phyloP scores from a whole-genome alignment of 352 stramenopile genomes.

The Phytopythium sindhum region DNA sequence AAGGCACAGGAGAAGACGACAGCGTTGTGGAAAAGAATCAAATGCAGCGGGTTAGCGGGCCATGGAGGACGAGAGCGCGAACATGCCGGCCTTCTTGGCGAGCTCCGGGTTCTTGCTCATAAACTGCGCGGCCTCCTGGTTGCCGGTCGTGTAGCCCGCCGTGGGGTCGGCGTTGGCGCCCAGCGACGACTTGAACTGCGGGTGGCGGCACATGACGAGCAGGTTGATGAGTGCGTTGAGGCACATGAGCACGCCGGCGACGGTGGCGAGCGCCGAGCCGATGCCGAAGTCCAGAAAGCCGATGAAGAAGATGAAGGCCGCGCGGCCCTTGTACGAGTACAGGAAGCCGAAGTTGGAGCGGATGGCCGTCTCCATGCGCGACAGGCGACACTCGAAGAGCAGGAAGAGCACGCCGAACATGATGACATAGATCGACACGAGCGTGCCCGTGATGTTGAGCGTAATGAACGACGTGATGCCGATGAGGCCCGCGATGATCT shows the following conservation, averaged over 20 bases:
- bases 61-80: slow-evolving; percentile 63
- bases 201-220: slow-evolving; percentile 84
- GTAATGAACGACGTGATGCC: slow-evolving; percentile 87
- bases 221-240: slow-evolving; percentile 86
- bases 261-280: slow-evolving; percentile 67
- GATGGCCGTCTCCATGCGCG: slow-evolving; percentile 80
- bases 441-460: slow-evolving; percentile 86
- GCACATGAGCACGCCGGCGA: slow-evolving; percentile 82
- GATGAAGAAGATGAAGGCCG: slow-evolving; percentile 89
- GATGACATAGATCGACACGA: slow-evolving; percentile 89
- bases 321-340: slow-evolving; percentile 85
- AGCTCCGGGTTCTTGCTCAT: slow-evolving; percentile 81
- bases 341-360: slow-evolving; percentile 85
- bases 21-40: background rate
- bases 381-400: slow-evolving; percentile 87
- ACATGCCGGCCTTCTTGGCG: slow-evolving; percentile 72
- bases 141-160: slow-evolving; percentile 72
- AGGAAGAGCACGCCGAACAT: slow-evolving; percentile 86
- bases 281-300: slow-evolving; percentile 88
- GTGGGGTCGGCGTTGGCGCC: slow-evolving; percentile 73
- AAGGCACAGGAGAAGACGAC: background rate
- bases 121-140: slow-evolving; percentile 77
- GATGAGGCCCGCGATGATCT: slow-evolving; percentile 78
- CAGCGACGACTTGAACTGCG: slow-evolving; percentile 80
- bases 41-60: slow-evolving; percentile 1